Evolutionary conservation across 768 basidiomycete genomes (phyloP).

Genomic region (Naganishia vishniacii): DNA sequence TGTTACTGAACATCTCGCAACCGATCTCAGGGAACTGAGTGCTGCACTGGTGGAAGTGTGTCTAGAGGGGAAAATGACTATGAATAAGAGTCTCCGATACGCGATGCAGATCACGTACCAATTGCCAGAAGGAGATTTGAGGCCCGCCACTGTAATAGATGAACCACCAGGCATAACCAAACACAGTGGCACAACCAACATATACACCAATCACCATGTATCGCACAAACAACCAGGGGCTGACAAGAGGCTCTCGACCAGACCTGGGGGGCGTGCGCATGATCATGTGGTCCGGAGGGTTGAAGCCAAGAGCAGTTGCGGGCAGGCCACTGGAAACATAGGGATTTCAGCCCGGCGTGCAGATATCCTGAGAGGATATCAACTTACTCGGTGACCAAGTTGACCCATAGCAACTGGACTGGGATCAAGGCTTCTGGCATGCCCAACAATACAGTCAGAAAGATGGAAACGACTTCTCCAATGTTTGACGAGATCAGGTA

Average conservation of each 20-base stretch:
- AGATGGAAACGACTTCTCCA: slow-evolving; percentile 90
- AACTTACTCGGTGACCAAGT: slow-evolving; percentile 79
- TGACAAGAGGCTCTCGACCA: slow-evolving; percentile 82
- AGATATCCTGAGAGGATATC: not conserved
- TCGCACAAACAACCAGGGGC: slow-evolving; percentile 90
- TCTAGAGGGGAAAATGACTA: slow-evolving; percentile 54
- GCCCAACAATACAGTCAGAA: slow-evolving; percentile 90
- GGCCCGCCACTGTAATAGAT: slow-evolving; percentile 82
- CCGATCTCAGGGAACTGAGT: slow-evolving; percentile 79
- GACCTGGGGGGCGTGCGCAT: slow-evolving; percentile 91
- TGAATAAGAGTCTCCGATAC: not conserved
- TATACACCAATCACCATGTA: slow-evolving; percentile 91
- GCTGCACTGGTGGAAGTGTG: slow-evolving; percentile 91
- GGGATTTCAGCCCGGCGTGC: not conserved
- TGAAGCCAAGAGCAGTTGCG: slow-evolving; percentile 95
- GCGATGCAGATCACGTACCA: slow-evolving; percentile 57
- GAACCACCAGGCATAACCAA: slow-evolving; percentile 99
- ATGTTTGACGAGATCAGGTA: slow-evolving; percentile 97
- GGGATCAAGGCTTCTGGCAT: slow-evolving; percentile 99
- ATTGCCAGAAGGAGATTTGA: slow-evolving; percentile 84
- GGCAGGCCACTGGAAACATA: slow-evolving; percentile 58
- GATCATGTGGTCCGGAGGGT: slow-evolving; percentile 86
- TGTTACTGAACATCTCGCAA: slow-evolving; percentile 90
- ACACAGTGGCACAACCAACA: slow-evolving; percentile 90
- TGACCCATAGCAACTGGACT: slow-evolving; percentile 97